Evolutionary conservation across 75 land plant genomes (phyloP), one percentile per base, ranked within the genome.

Genomic region (Pinus albicaulis): DNA sequence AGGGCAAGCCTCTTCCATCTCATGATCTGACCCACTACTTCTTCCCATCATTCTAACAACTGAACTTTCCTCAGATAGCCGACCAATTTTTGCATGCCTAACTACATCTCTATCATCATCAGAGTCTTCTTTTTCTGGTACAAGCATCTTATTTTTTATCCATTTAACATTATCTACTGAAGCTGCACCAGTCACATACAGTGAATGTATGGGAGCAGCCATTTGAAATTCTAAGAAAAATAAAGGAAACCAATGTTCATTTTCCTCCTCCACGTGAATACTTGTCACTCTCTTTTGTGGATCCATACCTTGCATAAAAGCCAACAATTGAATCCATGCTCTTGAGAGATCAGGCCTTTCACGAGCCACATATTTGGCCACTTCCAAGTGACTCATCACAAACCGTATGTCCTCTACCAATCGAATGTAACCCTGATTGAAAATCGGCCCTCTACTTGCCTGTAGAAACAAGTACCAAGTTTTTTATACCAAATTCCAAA

Each of bases 281-380:
- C 78, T 85, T 55, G 95, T 91, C 55, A 84, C 83, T 77, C 99
- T 89, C 73, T 84, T 89, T 53, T 84, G 92, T 73, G 95, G 86
- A 82, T 92, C 85, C 95, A 95, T 94, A 10, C 98, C 98, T 88
- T 97, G 99, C 75, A 91, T 81, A 79, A 84, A 82, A 55, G 87
- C 74, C 59, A 95, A 80, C 4, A 97, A 73, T 73, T 79, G 85
- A 36, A 97, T 66, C 99, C 99, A 97, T n/a, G 79, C 78, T 57
- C 83, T 89, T 25, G 57, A 77, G 19, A 95, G 82, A 57, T 92
- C 90, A 48, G 77, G 83, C 59, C 82, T 81, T 19, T 87, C 87
- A 41, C 78, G 78, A 48, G 77, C 80, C 3, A 89, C 79, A 74
- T 89, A 90, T 70, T 83, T 76, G 1, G 89, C 82, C 55, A 94